These are phyloP conservation scores for Boechera divaricarpa DNA, from an alignment of 345 rosid genomes.

Conservation along the genomic window DNA sequence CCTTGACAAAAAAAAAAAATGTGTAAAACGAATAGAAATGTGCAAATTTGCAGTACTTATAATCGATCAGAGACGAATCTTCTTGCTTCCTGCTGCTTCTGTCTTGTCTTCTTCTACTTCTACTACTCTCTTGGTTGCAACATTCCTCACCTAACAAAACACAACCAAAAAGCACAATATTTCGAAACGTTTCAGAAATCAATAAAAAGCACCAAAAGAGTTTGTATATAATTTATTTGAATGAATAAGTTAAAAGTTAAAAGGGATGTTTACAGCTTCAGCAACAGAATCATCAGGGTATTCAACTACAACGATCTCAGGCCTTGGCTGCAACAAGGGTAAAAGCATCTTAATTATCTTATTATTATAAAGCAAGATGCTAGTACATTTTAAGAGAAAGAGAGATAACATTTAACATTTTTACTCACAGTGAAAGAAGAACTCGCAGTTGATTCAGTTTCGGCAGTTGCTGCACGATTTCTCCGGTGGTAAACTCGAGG, in stretches of 20 bases:
- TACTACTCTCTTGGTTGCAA: constrained; percentile 15
- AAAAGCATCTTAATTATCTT: background rate
- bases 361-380: constrained; percentile 9
- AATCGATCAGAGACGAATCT: constrained; percentile 30
- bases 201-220: too few species aligned
- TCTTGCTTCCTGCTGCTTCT: constrained; percentile 26
- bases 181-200: background rate
- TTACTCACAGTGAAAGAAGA: constrained; percentile 33
- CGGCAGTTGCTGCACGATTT: background rate
- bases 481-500: constrained; percentile 11
- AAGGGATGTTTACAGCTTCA: constrained; percentile 27
- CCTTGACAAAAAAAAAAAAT: background rate
- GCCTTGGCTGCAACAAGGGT: constrained; percentile 9
- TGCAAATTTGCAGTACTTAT: constrained; percentile 6
- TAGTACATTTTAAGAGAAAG: constrained; percentile 1
- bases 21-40: background rate
- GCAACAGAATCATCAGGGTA: constrained; percentile 17
- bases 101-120: constrained; percentile 20
- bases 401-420: background rate
- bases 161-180: constrained; percentile 12
- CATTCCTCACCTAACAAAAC: constrained; percentile 25
- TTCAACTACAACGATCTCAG: constrained; percentile 1
- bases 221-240: background rate
- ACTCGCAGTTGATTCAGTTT: constrained; percentile 34
- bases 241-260: background rate